Conservation (phyloP, 805 yeast species). For the Nakazawaea pomicola region DNA sequence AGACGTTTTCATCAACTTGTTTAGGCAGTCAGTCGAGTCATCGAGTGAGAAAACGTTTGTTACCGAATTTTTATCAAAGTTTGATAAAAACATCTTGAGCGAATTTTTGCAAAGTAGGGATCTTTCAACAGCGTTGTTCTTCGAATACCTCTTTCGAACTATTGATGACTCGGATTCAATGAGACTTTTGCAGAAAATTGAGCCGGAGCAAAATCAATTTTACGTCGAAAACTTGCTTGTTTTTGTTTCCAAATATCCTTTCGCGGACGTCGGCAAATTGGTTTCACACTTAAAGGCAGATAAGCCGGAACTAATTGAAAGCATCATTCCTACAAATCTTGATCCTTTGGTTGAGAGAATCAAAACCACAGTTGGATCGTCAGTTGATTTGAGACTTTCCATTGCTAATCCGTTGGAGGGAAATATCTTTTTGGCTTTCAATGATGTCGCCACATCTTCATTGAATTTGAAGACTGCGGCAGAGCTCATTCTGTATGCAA, state of each 20-base stretch:
- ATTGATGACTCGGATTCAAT: constrained; percentile 12
- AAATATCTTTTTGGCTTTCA: constrained; percentile 30
- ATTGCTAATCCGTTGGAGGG: constrained; percentile 43
- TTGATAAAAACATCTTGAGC: constrained; percentile 13
- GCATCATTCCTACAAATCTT: not conserved
- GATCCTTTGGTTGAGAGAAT: constrained; percentile 1
- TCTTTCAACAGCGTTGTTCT: constrained; percentile 15
- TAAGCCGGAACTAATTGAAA: not conserved
- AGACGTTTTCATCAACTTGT: constrained; percentile 30
- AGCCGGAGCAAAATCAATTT: not conserved
- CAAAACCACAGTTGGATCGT: constrained; percentile 18
- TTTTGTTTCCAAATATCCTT: constrained; percentile 1
- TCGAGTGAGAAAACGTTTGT: constrained; percentile 19
- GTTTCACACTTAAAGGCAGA: not conserved
- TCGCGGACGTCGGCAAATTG: not conserved
- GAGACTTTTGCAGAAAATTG: not conserved
- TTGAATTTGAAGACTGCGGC: constrained; percentile 11
- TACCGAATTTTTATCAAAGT: constrained; percentile 15
- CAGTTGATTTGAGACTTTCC: constrained; percentile 32
- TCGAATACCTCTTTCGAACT: constrained; percentile 18
- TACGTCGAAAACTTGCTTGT: not conserved
- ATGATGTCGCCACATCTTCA: constrained; percentile 12
- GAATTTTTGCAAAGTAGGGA: constrained; percentile 14
- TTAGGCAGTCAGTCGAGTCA: constrained; percentile 20
- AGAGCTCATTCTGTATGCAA: constrained; percentile 4